Evolutionary conservation across 2,329 filamentous ascomycete genomes (phyloP), one percentile per base, ranked within the genome.

Genomic region (Sporothrix phasma): DNA sequence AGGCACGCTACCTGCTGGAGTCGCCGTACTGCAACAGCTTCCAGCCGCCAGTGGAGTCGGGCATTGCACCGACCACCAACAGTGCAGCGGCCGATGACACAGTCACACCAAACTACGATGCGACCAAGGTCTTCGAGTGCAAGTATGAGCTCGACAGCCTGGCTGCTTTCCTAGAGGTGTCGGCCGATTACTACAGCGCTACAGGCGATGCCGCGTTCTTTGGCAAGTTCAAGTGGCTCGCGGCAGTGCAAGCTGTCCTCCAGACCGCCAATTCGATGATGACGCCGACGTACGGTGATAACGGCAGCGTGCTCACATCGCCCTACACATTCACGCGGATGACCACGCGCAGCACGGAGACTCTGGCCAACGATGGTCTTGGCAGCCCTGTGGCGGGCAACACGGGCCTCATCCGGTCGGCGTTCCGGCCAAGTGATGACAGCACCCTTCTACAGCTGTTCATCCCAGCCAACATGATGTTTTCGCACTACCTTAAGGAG

Each of bases 81-180:
- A 74, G 79, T 2, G 83, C 81, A 13, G 81, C 81, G 60, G 83
- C 82, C 61, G 81, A 81, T n/a, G 88, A 90, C 73, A 70, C 75
- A 70, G 76, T 79, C 75, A 84, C 67, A 78, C 89, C 91, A 0
- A 76, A 80, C 31, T 87, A 89, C 29, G 89, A 88, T 70, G 80
- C 81, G 1, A 79, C 79, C 1, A 80, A 86, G 43, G 92, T 96
- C 0, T 97, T 94, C 72, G 93, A 97, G 74, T 97, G 93, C 82
- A 97, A 97, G 75, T 97, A 94, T 74, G 93, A 97, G 76, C 85
- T 97, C 53, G 92, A 97, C 77, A 93, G 89, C 11, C 81, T 97
- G 1, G 91, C 92, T 0, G 87, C 91, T 34, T 97, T 97, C 74
- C 80, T 97, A 7, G 85, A 90, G 47, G 80, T 97, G 5, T 87